A percentile compares a stretch with the other conserved stretches of the same genome.
These are phyloP conservation scores for Brassica carinata DNA, from an alignment of 345 rosid species.

Conservation along the genomic window DNA sequence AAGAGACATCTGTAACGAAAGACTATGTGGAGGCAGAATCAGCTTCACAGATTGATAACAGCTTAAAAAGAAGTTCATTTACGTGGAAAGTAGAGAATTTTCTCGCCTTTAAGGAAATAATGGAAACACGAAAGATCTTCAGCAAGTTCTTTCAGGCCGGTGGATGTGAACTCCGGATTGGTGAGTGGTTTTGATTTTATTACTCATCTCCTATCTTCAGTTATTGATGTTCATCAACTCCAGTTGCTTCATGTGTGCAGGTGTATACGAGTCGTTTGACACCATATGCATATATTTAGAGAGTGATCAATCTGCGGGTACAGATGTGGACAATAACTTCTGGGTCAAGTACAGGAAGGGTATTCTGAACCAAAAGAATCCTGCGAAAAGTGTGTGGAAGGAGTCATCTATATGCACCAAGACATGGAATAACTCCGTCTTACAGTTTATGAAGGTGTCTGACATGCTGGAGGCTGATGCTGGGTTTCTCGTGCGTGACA, in stretches of 20 bases:
- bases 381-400: constrained; percentile 96
- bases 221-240: constrained; percentile 31
- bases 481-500: constrained; percentile 97
- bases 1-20: constrained; percentile 85
- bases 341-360: constrained; percentile 99
- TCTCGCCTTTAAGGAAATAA: constrained; percentile 92
- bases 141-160: constrained; percentile 99
- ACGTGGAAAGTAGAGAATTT: constrained; percentile 99
- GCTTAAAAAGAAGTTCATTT: constrained; percentile 79
- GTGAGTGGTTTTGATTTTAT: constrained; percentile 63
- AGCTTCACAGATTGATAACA: constrained; percentile 54
- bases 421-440: constrained; percentile 99
- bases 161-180: constrained; percentile 99
- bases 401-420: constrained; percentile 99
- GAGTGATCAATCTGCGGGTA: constrained; percentile 91
- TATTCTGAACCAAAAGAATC: constrained; percentile 90
- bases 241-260: constrained; percentile 48
- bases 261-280: constrained; percentile 99
- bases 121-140: constrained; percentile 98
- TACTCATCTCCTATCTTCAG: constrained; percentile 19
- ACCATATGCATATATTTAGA: constrained; percentile 98
- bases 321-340: constrained; percentile 95
- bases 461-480: constrained; percentile 99
- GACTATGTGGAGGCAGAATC: constrained; percentile 65
- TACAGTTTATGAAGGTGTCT: constrained; percentile 98